Conservation (phyloP, 352 stramenopile genomes). For the Achlya hypogyna region DNA sequence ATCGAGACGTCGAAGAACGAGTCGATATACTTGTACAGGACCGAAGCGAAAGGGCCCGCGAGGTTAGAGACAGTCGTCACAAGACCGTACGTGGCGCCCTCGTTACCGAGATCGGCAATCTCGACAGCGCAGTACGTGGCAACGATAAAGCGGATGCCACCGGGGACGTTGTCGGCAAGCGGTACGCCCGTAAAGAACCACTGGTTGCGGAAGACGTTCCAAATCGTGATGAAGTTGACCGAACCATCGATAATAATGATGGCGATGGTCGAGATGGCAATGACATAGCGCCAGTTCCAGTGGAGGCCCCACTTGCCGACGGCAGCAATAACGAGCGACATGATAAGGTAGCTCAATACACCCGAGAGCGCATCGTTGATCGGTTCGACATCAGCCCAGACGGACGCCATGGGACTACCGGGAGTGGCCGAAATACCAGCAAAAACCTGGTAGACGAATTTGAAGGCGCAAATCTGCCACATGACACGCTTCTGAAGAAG, state of each 20-base stretch:
- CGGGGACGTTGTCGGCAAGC: constrained; percentile 37
- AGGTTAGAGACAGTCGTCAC: too few relatives aligned
- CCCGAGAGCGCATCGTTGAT: constrained; percentile 33
- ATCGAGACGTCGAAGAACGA: constrained; percentile 31
- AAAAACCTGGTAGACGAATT: constrained; percentile 57
- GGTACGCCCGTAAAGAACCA: constrained; percentile 44
- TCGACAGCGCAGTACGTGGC: constrained; percentile 43
- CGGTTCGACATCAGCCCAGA: not conserved
- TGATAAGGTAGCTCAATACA: constrained; percentile 29
- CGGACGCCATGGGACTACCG: not conserved
- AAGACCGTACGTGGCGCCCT: too few relatives aligned
- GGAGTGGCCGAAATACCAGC: constrained; percentile 21
- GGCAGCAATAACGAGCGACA: constrained; percentile 21
- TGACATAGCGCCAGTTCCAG: constrained; percentile 36
- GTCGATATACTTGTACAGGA: constrained; percentile 36
- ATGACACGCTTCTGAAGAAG: too few relatives aligned
- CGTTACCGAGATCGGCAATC: constrained; percentile 29
- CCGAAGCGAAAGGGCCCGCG: constrained; percentile 33
- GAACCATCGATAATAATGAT: constrained; percentile 32
- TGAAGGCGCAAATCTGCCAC: too few relatives aligned
- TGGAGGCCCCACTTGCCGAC: constrained; percentile 32
- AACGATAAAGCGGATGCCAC: constrained; percentile 41
- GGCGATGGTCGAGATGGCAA: constrained; percentile 30
- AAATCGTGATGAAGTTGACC: constrained; percentile 42
- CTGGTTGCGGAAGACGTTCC: too few relatives aligned